A percentile compares a stretch with the other conserved stretches of the same genome.
These are phyloP conservation scores for Pythium pyrilobum DNA, from an alignment of 352 stramenopile species.

Conservation along the genomic window DNA sequence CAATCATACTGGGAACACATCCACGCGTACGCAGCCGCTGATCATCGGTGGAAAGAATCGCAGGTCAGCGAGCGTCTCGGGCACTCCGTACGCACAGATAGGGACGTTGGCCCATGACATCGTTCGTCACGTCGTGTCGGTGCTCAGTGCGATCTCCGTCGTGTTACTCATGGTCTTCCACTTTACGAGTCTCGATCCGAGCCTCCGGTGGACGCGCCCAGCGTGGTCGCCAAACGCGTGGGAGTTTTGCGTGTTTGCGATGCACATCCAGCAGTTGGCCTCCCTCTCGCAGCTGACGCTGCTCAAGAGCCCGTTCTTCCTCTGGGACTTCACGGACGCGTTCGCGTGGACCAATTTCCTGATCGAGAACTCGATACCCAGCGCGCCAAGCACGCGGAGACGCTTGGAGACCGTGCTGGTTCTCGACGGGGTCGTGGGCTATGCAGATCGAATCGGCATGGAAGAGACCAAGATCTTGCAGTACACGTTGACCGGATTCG, in stretches of 20 bases:
- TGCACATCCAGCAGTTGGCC: constrained; percentile 69
- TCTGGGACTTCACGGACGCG: constrained; percentile 65
- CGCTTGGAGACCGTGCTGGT: constrained; percentile 49
- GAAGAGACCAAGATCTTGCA: constrained; percentile 43
- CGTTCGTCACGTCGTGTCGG: constrained; percentile 39
- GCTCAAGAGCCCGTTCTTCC: constrained; percentile 57
- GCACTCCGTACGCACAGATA: constrained; percentile 29
- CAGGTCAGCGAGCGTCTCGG: constrained; percentile 37
- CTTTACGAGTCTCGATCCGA: constrained; percentile 44
- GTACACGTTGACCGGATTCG: constrained; percentile 36
- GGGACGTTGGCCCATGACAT: constrained; percentile 43
- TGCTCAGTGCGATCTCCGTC: constrained; percentile 49
- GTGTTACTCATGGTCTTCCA: constrained; percentile 55
- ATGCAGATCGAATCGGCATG: constrained; percentile 49
- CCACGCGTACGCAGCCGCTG: constrained; percentile 19
- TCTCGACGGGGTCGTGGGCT: constrained; percentile 50
- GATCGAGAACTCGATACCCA: constrained; percentile 10
- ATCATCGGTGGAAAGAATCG: constrained; percentile 46
- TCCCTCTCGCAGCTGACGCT: constrained; percentile 53
- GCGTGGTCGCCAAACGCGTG: constrained; percentile 69
- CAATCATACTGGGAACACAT: constrained; percentile 2
- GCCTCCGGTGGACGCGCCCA: constrained; percentile 36
- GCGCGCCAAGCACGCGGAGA: background rate
- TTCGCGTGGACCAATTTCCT: constrained; percentile 71
- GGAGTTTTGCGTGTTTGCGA: constrained; percentile 64